Evolutionary conservation across 139 green algal species (phyloP), one percentile per base, ranked within the genome.

Genomic region (Penium margaritaceum): DNA sequence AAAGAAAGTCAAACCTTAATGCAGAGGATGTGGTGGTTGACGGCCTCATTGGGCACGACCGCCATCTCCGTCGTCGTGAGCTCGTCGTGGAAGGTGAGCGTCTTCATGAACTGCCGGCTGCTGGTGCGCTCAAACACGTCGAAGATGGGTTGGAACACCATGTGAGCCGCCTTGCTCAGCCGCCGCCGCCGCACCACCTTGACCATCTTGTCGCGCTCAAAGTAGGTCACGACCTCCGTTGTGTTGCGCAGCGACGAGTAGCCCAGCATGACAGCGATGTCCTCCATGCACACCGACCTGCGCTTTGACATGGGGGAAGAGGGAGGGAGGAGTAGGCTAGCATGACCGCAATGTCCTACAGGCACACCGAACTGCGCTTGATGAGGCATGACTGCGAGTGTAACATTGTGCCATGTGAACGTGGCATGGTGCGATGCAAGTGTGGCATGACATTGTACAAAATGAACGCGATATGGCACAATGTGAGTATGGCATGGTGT

Each of bases 241-340:
- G 65, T 61, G 35, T 73, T 73, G 33, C 35, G 51, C 35, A 73
- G 53, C 14, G 65, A 73, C 65, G 63, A 63, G 39, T 62, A 73
- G 15, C 65, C 65, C 38, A 73, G 34, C 34, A 62, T 58, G 38
- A 41, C 15, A 14, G 39, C 65, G 1, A 63, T 63, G 55, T 63
- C 29, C 5, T 63, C 35, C 55, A 63, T 63, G 55, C 55, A 63
- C 55, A 63, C 29, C 5, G 55, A 63, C 29, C 55, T 63, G 65
- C 5, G n/a, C n/a, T n/a, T n/a, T n/a, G n/a, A n/a, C n/a, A n/a
- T n/a, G 55, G 5, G 24, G n/a, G n/a, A n/a, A 32, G 15, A 1
- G 4, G 0, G 15, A 32, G 47, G 47, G 47, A 14, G 2, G 44
- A 2, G n/a, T 19, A 54, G 47, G n/a, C 27, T n/a, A 58, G 44